Evolutionary conservation across 495 filamentous ascomycete species (phyloP), one percentile per base, ranked within the genome.

Genomic region (Hypoxylon rickii): DNA sequence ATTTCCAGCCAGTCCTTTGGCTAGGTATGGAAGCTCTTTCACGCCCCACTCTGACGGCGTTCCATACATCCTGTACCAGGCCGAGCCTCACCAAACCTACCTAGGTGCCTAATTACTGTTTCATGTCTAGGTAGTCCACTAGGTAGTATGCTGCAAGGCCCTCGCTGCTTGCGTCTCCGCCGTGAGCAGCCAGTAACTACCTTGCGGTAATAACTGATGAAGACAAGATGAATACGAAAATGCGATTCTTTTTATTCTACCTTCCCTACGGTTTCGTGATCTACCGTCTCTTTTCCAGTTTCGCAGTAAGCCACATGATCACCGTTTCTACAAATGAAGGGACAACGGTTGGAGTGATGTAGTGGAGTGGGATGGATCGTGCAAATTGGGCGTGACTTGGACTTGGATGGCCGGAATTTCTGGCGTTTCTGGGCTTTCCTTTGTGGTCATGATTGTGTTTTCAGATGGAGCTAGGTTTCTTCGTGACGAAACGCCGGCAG

Each of bases 141-240:
- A 37, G 44, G n/a, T 47, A 47, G 32, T 34, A 16, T 34, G 16
- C 43, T 7, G 7, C 43, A 16, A 5, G 16, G 43, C 29, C 24
- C 24, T 29, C 10, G 4, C 10, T 10, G 24, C 4, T 29, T 4
- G 4, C 4, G 24, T 29, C 10, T 29, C 24, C 18, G 19, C n/a
- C 16, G 4, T 48, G 11, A 19, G 7, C 26, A 34, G 17, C 17
- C 10, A 21, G 15, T 3, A 6, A 16, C 18, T 12, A 34, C 21
- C 7, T 13, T 15, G 8, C 31, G 10, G 13, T 10, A n/a, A n/a
- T 10, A 29, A 29, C 24, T 10, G 38, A 48, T 19, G 37, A 21
- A 51, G 33, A 39, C 36, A 36, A 10, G 42, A 51, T 58, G 55
- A 51, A 51, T 52, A 29, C 39, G 39, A 44, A 24, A 44, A 7